phyloP scores from a whole-genome alignment of 176 grass and related monocot species.

The Oryza australiensis region DNA sequence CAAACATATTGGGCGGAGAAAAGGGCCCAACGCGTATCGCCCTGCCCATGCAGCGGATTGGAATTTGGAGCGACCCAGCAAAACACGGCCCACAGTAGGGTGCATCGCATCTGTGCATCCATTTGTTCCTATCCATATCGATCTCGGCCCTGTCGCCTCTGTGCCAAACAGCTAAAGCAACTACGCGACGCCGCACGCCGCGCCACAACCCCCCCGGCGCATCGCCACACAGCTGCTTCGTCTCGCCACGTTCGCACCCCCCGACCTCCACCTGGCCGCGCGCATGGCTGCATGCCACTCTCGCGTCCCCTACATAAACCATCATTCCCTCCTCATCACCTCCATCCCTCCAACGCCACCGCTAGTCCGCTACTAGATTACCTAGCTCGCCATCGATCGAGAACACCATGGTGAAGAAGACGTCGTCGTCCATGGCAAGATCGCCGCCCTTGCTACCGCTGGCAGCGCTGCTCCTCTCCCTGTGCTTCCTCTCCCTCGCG shows the following conservation, averaged over 20 bases:
- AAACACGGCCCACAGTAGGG: too few species aligned
- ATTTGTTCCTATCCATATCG: too few species aligned
- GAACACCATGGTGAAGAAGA: neutral
- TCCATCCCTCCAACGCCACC: neutral
- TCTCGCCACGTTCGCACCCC: constrained; percentile 37
- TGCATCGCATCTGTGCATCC: too few species aligned
- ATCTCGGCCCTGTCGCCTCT: neutral
- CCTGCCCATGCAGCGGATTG: too few species aligned
- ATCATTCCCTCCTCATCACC: neutral
- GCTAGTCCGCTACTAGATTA: too few species aligned
- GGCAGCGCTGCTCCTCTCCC: constrained; percentile 28
- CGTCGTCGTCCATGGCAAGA: neutral
- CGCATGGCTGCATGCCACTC: constrained; percentile 35
- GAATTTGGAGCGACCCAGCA: too few species aligned
- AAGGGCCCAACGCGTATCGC: too few species aligned
- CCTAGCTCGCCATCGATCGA: neutral
- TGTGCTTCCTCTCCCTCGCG: neutral
- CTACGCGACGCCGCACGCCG: neutral
- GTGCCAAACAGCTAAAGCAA: neutral
- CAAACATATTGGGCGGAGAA: too few species aligned
- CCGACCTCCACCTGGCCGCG: constrained; percentile 55
- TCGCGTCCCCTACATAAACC: constrained; percentile 1
- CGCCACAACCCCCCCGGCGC: too few species aligned
- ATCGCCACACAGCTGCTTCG: neutral
- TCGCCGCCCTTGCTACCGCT: neutral